Evolutionary conservation across 2,329 filamentous ascomycete species (phyloP).

Genomic region (Capronia epimyces): DNA sequence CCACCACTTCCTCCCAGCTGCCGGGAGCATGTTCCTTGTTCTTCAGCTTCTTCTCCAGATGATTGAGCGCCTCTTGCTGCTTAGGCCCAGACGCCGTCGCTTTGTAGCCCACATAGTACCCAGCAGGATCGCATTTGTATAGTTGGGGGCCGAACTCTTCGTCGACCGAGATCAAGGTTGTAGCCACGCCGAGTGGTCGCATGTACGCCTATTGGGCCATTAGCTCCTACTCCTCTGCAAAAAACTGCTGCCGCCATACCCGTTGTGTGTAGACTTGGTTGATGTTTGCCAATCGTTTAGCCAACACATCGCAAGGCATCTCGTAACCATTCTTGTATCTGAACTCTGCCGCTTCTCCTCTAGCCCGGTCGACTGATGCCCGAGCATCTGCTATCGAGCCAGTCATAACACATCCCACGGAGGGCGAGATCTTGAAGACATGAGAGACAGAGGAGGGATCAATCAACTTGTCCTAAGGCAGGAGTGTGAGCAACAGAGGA

Average conservation of each 20-base stretch:
- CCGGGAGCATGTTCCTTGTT: constrained; percentile 95
- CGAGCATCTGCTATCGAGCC: constrained; percentile 96
- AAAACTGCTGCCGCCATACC: constrained; percentile 47
- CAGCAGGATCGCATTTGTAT: constrained; percentile 97
- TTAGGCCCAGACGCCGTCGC: constrained; percentile 95
- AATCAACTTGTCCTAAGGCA: constrained; percentile 86
- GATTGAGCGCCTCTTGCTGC: constrained; percentile 97
- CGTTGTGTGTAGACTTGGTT: constrained; percentile 98
- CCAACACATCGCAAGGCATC: constrained; percentile 96
- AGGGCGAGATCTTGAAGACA: constrained; percentile 93
- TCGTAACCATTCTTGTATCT: constrained; percentile 98
- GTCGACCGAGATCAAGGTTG: constrained; percentile 90
- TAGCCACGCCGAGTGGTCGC: constrained; percentile 93
- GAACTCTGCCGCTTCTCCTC: constrained; percentile 95
- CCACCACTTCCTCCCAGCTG: constrained; percentile 94
- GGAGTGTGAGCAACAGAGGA: constrained; percentile 18
- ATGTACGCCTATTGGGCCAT: constrained; percentile 71
- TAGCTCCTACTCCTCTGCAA: constrained; percentile 3
- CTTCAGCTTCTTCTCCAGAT: constrained; percentile 99
- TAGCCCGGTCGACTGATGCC: constrained; percentile 84
- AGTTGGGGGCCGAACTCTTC: constrained; percentile 87
- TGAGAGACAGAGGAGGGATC: constrained; percentile 95
- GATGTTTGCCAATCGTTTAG: constrained; percentile 97
- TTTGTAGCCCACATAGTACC: constrained; percentile 98
- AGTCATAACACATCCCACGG: constrained; percentile 96